phyloP scores from a whole-genome alignment of 352 stramenopile species.

The Pythium pyrilobum region DNA sequence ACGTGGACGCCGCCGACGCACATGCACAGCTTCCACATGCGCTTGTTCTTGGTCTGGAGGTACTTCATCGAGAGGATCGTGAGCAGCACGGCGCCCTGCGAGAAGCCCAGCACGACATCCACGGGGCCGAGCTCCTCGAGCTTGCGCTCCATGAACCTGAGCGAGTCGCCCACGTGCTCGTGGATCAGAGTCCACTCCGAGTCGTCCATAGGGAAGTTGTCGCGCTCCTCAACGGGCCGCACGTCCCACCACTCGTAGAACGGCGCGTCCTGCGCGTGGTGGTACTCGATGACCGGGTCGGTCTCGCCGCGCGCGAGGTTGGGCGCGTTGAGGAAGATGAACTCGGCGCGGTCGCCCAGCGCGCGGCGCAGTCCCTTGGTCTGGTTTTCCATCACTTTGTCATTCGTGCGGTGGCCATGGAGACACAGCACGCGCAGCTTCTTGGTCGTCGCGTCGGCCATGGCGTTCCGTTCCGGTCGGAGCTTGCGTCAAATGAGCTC shows the following conservation, averaged over 20 bases:
- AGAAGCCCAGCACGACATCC: constrained; percentile 75
- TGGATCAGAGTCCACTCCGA: constrained; percentile 16
- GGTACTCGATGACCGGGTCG: constrained; percentile 44
- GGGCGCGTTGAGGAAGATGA: constrained; percentile 61
- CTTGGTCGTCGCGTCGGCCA: constrained; percentile 4
- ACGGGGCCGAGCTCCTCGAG: constrained; percentile 56
- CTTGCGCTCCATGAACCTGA: constrained; percentile 58
- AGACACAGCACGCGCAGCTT: constrained; percentile 66
- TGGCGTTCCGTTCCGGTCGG: too few relatives aligned
- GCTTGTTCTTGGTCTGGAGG: constrained; percentile 26
- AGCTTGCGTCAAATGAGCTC: background rate
- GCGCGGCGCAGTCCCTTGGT: constrained; percentile 45
- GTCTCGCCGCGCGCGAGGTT: constrained; percentile 42
- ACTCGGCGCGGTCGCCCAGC: constrained; percentile 58
- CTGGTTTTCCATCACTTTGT: constrained; percentile 68
- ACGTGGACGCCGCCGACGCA: constrained; percentile 37
- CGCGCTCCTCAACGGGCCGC: constrained; percentile 35
- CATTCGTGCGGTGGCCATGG: constrained; percentile 69
- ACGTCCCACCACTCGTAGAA: constrained; percentile 79
- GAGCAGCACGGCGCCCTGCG: constrained; percentile 63
- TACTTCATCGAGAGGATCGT: constrained; percentile 61
- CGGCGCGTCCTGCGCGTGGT: constrained; percentile 47
- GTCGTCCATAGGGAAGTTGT: constrained; percentile 25
- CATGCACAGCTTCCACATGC: constrained; percentile 38
- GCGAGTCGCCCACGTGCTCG: constrained; percentile 20